A percentile compares a stretch with the other conserved stretches of the same genome.
Conservation (phyloP, 129 eudicot genomes). For the Mikania micrantha region DNA sequence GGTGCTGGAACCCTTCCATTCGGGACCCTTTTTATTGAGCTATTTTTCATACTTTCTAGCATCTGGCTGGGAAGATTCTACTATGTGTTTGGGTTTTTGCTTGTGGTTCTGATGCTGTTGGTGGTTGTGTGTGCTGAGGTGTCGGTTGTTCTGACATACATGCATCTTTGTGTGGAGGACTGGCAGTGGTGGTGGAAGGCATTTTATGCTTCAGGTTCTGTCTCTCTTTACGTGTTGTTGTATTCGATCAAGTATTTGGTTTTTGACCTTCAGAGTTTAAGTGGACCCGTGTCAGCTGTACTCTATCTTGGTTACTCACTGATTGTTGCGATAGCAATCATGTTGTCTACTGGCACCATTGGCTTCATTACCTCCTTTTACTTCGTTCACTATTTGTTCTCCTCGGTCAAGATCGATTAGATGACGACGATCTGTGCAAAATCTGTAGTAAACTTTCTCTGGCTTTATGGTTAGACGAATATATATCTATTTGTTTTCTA, state of each 20-base stretch:
- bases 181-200: slow-evolving; percentile 92
- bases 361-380: slow-evolving; percentile 30
- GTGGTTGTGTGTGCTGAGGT: slow-evolving; percentile 48
- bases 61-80: slow-evolving; percentile 46
- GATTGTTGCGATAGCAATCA: slow-evolving; percentile 21
- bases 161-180: slow-evolving; percentile 55
- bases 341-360: slow-evolving; percentile 31
- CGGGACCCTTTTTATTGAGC: slow-evolving; percentile 39
- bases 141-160: slow-evolving; percentile 35
- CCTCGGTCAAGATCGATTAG: slow-evolving; percentile 30
- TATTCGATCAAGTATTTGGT: slow-evolving; percentile 63
- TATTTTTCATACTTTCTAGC: slow-evolving; percentile 37
- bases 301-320: slow-evolving; percentile 56
- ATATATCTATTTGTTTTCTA: slow-evolving; percentile 8
- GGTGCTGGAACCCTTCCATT: slow-evolving; percentile 42
- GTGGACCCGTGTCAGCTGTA: slow-evolving; percentile 54
- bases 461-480: slow-evolving; percentile 27
- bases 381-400: slow-evolving; percentile 31
- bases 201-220: slow-evolving; percentile 66
- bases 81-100: slow-evolving; percentile 40
- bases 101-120: slow-evolving; percentile 31
- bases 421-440: not conserved
- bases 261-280: slow-evolving; percentile 59
- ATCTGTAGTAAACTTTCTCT: too few relatives aligned
- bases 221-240: slow-evolving; percentile 48